Percentiles rank a stretch among this genome's conserved stretches.
Conservation (phyloP, 148 eudicot genomes). For the Spergularia bocconei region DNA sequence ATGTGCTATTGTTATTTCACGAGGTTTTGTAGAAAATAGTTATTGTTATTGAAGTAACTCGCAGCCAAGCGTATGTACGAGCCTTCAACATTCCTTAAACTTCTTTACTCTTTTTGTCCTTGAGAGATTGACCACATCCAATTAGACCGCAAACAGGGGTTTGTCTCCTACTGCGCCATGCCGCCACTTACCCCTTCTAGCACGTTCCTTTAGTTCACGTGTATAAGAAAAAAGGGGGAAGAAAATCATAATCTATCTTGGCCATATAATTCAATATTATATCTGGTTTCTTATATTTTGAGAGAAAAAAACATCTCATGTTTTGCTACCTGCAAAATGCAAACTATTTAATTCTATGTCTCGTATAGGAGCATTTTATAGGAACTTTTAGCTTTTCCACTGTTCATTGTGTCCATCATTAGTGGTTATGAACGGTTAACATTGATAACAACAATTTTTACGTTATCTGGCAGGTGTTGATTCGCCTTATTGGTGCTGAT, state of each 20-base stretch:
- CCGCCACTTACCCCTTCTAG: too few species aligned
- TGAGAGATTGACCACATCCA: too few species aligned
- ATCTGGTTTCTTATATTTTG: neutral
- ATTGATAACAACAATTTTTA: neutral
- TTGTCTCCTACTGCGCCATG: too few species aligned
- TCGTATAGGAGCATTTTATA: neutral
- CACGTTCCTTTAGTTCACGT: neutral
- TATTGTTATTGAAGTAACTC: too few species aligned
- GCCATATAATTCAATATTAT: neutral
- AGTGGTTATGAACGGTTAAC: neutral
- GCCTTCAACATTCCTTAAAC: too few species aligned
- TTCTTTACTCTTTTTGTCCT: too few species aligned
- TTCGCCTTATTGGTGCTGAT: constrained; percentile 94
- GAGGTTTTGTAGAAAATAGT: neutral
- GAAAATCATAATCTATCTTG: neutral
- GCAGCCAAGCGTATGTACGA: too few species aligned
- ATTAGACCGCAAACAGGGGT: too few species aligned
- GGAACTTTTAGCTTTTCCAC: neutral
- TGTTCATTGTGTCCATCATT: neutral
- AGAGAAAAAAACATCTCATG: too few species aligned
- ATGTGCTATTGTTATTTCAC: constrained; percentile 19
- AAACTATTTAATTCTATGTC: too few species aligned
- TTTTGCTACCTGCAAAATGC: too few species aligned
- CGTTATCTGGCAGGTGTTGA: constrained; percentile 59
- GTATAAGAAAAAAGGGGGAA: neutral